Percentiles rank a stretch among this genome's conserved stretches.
phyloP scores from a whole-genome alignment of 2,329 filamentous ascomycete genomes.

The Cercospora sp. region DNA sequence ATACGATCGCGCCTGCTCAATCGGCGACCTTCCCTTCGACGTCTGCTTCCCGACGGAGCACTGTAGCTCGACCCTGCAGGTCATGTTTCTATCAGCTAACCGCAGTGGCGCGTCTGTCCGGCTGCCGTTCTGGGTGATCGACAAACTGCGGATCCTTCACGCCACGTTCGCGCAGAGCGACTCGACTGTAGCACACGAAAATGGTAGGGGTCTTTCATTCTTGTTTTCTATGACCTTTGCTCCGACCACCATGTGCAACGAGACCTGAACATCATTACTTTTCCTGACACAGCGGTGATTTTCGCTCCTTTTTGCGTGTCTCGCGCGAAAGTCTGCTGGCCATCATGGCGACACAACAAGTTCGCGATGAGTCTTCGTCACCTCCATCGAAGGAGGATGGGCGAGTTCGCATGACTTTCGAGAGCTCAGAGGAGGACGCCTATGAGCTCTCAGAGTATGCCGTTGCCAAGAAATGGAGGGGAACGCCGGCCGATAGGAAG shows the following conservation, averaged over 20 bases:
- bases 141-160: not conserved
- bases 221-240: not conserved
- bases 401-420: not conserved
- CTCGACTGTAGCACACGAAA: not conserved
- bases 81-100: not conserved
- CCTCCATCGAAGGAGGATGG: conserved; percentile 2
- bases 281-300: not conserved
- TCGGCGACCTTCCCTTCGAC: conserved; percentile 4
- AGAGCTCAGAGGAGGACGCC: conserved; percentile 17
- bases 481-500: conserved; percentile 26
- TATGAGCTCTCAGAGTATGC: conserved; percentile 22
- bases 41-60: not conserved
- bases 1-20: not conserved
- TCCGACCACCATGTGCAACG: conserved; percentile 2
- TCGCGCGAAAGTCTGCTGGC: not conserved
- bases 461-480: conserved; percentile 31
- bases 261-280: not conserved
- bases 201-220: not conserved
- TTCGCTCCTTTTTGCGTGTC: not conserved
- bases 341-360: not conserved
- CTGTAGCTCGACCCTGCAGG: not conserved
- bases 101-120: not conserved
- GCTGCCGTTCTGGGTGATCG: not conserved
- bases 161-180: not conserved
- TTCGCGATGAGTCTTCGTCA: not conserved